Conservation (phyloP, 2,329 filamentous ascomycete species). For the Cercospora brassicicola region DNA sequence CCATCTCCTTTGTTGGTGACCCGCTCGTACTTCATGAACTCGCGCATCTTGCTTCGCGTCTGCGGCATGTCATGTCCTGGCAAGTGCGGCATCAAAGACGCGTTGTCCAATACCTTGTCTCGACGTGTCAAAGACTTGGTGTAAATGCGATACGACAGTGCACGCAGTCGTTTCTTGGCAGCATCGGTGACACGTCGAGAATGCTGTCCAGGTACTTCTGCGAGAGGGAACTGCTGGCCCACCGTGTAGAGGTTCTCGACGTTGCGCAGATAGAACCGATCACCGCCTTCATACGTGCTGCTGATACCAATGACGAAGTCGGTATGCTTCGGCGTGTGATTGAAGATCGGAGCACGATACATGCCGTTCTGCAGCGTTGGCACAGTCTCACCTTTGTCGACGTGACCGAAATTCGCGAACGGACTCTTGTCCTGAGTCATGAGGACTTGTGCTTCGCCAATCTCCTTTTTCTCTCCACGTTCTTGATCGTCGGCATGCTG, state of each 20-base stretch:
- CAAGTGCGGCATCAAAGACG: slow-evolving; percentile 66
- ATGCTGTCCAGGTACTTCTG: slow-evolving; percentile 90
- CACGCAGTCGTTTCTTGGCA: slow-evolving; percentile 94
- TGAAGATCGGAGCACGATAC: slow-evolving; percentile 92
- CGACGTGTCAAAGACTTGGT: slow-evolving; percentile 72
- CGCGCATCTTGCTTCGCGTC: slow-evolving; percentile 93
- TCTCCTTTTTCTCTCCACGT: slow-evolving; percentile 69
- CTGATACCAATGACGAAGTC: slow-evolving; percentile 88
- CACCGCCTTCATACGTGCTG: slow-evolving; percentile 74
- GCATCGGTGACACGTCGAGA: slow-evolving; percentile 94
- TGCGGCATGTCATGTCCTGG: slow-evolving; percentile 92
- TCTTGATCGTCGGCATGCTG: slow-evolving; percentile 75
- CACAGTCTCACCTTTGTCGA: slow-evolving; percentile 85
- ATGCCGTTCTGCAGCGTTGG: slow-evolving; percentile 92
- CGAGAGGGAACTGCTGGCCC: slow-evolving; percentile 87
- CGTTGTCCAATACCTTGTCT: slow-evolving; percentile 73
- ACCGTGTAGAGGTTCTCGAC: slow-evolving; percentile 90
- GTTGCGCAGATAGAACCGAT: slow-evolving; percentile 78
- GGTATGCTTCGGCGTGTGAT: slow-evolving; percentile 71
- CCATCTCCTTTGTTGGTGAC: slow-evolving; percentile 67
- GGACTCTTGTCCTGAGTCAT: slow-evolving; percentile 93
- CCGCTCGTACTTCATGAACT: slow-evolving; percentile 90
- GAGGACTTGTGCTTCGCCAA: slow-evolving; percentile 85
- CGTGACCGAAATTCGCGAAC: slow-evolving; percentile 90
- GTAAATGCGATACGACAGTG: slow-evolving; percentile 89